Evolutionary conservation across 352 stramenopile species (phyloP).

Genomic region (Elongisporangium senticosum): DNA sequence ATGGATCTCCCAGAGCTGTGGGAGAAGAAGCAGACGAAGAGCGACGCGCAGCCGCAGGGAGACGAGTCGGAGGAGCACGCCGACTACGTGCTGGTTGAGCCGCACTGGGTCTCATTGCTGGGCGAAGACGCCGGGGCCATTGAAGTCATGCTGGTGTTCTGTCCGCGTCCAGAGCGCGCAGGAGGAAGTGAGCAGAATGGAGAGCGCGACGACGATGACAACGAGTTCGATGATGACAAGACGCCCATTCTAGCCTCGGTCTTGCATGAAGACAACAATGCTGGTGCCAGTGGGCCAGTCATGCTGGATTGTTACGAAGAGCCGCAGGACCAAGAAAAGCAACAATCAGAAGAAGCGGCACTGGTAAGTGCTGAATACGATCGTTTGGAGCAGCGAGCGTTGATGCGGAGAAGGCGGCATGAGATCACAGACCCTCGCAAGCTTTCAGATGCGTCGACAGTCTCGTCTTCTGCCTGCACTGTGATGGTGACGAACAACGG

Average conservation of each 20-base stretch:
- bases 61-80: conserved; percentile 8
- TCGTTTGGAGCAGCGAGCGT: conserved; percentile 8
- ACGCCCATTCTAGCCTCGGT: not conserved
- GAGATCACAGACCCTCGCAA: conserved; percentile 12
- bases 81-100: conserved; percentile 14
- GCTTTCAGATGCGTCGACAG: conserved; percentile 8
- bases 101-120: conserved; percentile 40
- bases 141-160: conserved; percentile 47
- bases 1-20: conserved; percentile 29
- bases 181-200: conserved; percentile 1
- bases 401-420: conserved; percentile 17
- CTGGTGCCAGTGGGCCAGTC: not conserved
- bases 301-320: not conserved
- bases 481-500: conserved; percentile 36
- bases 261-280: not conserved
- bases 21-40: conserved; percentile 6
- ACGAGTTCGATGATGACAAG: not conserved
- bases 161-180: conserved; percentile 14
- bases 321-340: conserved; percentile 12
- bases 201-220: not conserved
- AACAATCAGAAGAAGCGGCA: conserved; percentile 6
- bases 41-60: not conserved
- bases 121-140: conserved; percentile 36
- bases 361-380: conserved; percentile 9
- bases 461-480: conserved; percentile 16